Evolutionary conservation across 2,329 filamentous ascomycete genomes (phyloP), one percentile per base, ranked within the genome.

Genomic region (Huntiella omanensis): DNA sequence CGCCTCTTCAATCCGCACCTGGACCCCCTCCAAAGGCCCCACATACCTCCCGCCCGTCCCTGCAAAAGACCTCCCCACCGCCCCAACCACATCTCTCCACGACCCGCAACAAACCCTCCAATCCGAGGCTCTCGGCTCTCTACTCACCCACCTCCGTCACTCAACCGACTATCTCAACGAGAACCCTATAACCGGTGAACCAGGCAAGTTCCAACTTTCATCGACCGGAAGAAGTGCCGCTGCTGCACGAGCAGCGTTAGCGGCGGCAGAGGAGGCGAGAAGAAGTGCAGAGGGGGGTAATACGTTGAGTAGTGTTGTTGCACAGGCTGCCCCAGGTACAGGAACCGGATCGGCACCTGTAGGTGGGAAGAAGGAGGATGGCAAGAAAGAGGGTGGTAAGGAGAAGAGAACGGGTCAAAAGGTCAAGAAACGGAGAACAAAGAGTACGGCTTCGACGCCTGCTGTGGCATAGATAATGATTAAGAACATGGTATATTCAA

Each of bases 121-220:
- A 58, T 42, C 67, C 61, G 46, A 59, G 4, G 65, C 74, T 2
- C 72, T 77, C 52, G 71, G 77, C 53, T 71, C 75, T 0, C 69
- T 75, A 51, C 59, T 64, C 53, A 64, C 73, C 36, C 71, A 76
- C 52, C 63, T 73, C 58, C 67, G 66, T 51, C 73, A 71, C 53
- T 75, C 74, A 34, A 70, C 73, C 42, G 75, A 80, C 52, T 80
- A 75, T 55, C 71, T 80, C 59, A 73, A 80, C 58, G 73, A 79
- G 57, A 80, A 77, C 52, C 74, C 75, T 37, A 79, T 80, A 53
- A 78, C 74, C 0, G 76, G 77, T 42, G 67, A 70, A 28, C 76
- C 76, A 1, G 76, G 76, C 43, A 73, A 76, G 46, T 80, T 80
- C 58, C 73, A 78, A 53, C 65, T 79, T 8, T 70, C 70, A 6